phyloP scores from a whole-genome alignment of 2,329 filamentous ascomycete species.

The Periconia macrospinosa region DNA sequence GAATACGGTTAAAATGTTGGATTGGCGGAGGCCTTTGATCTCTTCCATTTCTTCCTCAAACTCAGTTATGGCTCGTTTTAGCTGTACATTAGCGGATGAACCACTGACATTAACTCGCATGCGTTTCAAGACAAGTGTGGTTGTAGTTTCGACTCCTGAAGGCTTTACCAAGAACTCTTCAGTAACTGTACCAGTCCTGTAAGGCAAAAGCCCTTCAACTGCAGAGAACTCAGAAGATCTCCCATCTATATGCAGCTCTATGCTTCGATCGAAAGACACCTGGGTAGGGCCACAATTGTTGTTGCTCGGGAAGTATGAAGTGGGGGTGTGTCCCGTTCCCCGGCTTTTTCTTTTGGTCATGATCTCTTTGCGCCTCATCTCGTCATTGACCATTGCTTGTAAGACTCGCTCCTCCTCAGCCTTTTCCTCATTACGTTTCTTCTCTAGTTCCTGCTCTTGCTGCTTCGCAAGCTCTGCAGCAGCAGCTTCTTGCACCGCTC shows the following conservation, averaged over 20 bases:
- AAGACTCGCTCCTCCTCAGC: constrained; percentile 72
- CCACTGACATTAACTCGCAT: constrained; percentile 45
- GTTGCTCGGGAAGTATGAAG: constrained; percentile 45
- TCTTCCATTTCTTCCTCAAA: constrained; percentile 77
- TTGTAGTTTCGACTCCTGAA: constrained; percentile 52
- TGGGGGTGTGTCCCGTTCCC: constrained; percentile 31
- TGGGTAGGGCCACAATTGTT: constrained; percentile 20
- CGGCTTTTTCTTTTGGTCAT: constrained; percentile 59
- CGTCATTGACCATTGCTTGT: constrained; percentile 71
- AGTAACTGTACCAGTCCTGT: constrained; percentile 67
- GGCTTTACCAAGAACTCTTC: constrained; percentile 74
- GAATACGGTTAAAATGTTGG: constrained; percentile 75
- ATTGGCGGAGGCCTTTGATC: constrained; percentile 73
- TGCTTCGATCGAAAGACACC: constrained; percentile 69
- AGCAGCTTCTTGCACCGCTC: constrained; percentile 77
- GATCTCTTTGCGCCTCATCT: constrained; percentile 69
- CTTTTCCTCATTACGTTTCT: constrained; percentile 50
- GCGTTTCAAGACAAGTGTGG: constrained; percentile 66
- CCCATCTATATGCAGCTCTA: constrained; percentile 63
- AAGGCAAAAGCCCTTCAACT: constrained; percentile 67
- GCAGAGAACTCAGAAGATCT: constrained; percentile 68
- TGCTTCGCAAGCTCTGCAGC: constrained; percentile 61
- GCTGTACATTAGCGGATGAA: constrained; percentile 65
- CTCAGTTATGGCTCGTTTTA: constrained; percentile 75
- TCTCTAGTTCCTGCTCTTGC: constrained; percentile 46